phyloP scores from a whole-genome alignment of 2,329 filamentous ascomycete genomes.

The Fusarium annulatum region DNA sequence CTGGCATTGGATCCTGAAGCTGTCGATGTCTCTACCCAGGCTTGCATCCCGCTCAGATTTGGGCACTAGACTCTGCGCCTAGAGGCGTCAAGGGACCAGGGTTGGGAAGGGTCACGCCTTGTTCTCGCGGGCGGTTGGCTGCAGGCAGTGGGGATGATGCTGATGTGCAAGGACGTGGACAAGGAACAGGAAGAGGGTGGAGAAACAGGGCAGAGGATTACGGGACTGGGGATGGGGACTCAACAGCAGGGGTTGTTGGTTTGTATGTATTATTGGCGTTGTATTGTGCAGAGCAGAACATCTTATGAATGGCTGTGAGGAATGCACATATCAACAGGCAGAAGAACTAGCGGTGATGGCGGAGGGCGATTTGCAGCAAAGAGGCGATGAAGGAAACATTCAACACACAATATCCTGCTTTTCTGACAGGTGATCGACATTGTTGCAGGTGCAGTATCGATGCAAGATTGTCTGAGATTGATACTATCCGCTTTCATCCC shows the following conservation, averaged over 20 bases:
- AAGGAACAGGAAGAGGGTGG: slow-evolving; percentile 29
- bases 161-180: background rate
- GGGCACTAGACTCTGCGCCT: slow-evolving; percentile 3
- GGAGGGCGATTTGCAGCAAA: slow-evolving; percentile 11
- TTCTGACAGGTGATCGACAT: slow-evolving; percentile 18
- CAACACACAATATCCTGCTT: slow-evolving; percentile 11
- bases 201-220: slow-evolving; percentile 34
- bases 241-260: slow-evolving; percentile 9
- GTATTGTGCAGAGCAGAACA: slow-evolving; percentile 14
- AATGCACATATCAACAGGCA: background rate
- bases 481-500: slow-evolving; percentile 12
- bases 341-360: slow-evolving; percentile 22
- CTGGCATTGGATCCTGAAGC: slow-evolving; percentile 32
- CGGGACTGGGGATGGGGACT: slow-evolving; percentile 20
- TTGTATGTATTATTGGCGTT: background rate
- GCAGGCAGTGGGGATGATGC: slow-evolving; percentile 35
- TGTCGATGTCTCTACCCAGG: background rate
- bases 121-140: slow-evolving; percentile 34
- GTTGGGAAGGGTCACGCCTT: slow-evolving; percentile 32
- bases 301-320: slow-evolving; percentile 6
- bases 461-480: slow-evolving; percentile 25
- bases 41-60: slow-evolving; percentile 3
- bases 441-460: slow-evolving; percentile 18
- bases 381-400: slow-evolving; percentile 4
- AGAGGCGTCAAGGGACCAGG: slow-evolving; percentile 22